phyloP scores from a whole-genome alignment of 176 grass and related monocot species.

The Juncus effusus region DNA sequence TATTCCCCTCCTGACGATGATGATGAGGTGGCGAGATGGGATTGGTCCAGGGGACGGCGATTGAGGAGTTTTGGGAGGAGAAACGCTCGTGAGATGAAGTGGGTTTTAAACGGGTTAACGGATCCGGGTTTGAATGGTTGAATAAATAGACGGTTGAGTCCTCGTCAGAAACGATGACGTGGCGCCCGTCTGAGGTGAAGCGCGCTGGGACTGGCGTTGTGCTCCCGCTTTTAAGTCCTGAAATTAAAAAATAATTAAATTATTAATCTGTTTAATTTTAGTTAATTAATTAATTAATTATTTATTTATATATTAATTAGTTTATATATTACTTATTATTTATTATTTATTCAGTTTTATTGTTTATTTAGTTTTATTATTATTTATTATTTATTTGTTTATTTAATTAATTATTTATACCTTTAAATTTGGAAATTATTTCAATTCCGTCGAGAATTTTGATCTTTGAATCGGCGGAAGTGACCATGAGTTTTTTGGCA shows the following conservation, averaged over 20 bases:
- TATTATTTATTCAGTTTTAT: background rate
- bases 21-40: slow-evolving; percentile 27
- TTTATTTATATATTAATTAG: background rate
- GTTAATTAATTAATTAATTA: slow-evolving; percentile 8
- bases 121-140: slow-evolving; percentile 55
- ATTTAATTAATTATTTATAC: slow-evolving; percentile 38
- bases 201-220: slow-evolving; percentile 51
- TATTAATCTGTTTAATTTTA: too few relatives aligned
- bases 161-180: slow-evolving; percentile 65
- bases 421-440: slow-evolving; percentile 82
- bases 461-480: slow-evolving; percentile 79
- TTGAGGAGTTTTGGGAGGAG: slow-evolving; percentile 45
- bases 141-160: slow-evolving; percentile 78
- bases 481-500: slow-evolving; percentile 64
- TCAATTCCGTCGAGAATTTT: slow-evolving; percentile 61
- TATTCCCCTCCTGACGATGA: background rate
- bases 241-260: slow-evolving; percentile 21
- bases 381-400: background rate
- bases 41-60: slow-evolving; percentile 64
- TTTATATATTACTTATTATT: too few relatives aligned
- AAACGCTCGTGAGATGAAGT: slow-evolving; percentile 73
- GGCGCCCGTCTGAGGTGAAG: slow-evolving; percentile 66
- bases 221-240: slow-evolving; percentile 51
- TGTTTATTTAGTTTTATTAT: background rate
- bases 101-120: slow-evolving; percentile 55